phyloP scores from a whole-genome alignment of 2,329 filamentous ascomycete species.

The Trichoderma harzianum region DNA sequence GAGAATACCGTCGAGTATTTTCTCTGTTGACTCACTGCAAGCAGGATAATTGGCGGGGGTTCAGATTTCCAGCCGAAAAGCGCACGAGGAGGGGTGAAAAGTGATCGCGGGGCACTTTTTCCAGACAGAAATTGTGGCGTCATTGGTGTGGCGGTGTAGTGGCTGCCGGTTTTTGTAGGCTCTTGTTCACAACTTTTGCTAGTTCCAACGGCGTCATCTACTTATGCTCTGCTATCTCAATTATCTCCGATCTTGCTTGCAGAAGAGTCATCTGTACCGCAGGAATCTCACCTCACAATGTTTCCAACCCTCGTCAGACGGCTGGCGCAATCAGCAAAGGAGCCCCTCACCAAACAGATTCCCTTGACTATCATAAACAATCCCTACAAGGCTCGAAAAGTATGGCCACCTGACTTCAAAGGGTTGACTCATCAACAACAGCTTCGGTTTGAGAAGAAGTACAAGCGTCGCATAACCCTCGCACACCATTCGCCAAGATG shows the following conservation, averaged over 20 bases:
- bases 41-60: conserved; percentile 20
- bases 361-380: conserved; percentile 45
- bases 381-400: conserved; percentile 63
- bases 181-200: conserved; percentile 14
- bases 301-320: conserved; percentile 35
- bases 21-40: conserved; percentile 30
- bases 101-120: conserved; percentile 32
- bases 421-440: conserved; percentile 68
- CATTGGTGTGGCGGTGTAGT: conserved; percentile 28
- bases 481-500: conserved; percentile 60
- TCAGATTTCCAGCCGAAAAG: conserved; percentile 11
- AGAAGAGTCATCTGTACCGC: conserved; percentile 1
- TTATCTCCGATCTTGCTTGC: background rate
- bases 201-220: conserved; percentile 4
- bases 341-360: conserved; percentile 26
- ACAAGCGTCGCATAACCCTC: conserved; percentile 65
- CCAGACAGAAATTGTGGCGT: conserved; percentile 22
- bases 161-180: conserved; percentile 23
- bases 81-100: conserved; percentile 35
- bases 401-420: conserved; percentile 75
- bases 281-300: conserved; percentile 28
- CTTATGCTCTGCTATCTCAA: background rate
- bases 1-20: conserved; percentile 4
- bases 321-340: conserved; percentile 32
- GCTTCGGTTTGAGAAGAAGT: conserved; percentile 75